These are phyloP conservation scores for Polyplosphaeria fusca DNA, from an alignment of 495 filamentous ascomycete genomes.

Conservation along the genomic window DNA sequence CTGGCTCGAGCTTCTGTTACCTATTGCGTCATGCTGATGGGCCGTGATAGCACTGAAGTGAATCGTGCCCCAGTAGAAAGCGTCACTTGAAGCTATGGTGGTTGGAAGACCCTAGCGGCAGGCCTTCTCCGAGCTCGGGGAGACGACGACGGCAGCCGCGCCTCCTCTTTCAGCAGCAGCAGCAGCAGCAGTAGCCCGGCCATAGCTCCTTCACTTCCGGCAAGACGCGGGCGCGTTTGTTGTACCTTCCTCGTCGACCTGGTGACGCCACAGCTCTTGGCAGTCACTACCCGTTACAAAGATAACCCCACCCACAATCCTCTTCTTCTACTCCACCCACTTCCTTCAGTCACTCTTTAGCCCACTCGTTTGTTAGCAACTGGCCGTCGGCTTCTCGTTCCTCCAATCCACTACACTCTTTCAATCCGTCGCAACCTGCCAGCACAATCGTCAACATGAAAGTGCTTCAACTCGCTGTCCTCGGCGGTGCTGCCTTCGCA, in stretches of 20 bases:
- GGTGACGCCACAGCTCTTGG: too few relatives aligned
- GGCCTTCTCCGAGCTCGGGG: background rate
- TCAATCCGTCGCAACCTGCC: background rate
- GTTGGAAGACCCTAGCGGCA: background rate
- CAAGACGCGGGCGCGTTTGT: background rate
- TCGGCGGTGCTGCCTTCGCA: background rate
- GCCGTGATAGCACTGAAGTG: background rate
- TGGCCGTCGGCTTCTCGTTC: background rate
- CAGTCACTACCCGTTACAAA: background rate
- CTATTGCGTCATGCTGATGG: background rate
- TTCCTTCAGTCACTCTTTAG: background rate
- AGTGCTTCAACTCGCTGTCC: background rate
- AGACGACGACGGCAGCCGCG: background rate
- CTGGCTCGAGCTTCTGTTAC: too few relatives aligned
- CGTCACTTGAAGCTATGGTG: background rate
- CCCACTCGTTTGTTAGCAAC: background rate
- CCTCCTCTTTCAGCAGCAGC: too few relatives aligned
- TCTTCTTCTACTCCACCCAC: background rate
- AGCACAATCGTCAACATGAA: background rate
- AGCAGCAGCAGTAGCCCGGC: too few relatives aligned
- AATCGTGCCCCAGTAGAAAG: background rate
- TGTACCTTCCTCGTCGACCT: background rate
- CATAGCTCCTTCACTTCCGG: background rate
- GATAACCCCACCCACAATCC: background rate
- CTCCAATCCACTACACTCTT: background rate